These are phyloP conservation scores for Piedraia hortae DNA, from an alignment of 2,329 filamentous ascomycete genomes.

Conservation along the genomic window DNA sequence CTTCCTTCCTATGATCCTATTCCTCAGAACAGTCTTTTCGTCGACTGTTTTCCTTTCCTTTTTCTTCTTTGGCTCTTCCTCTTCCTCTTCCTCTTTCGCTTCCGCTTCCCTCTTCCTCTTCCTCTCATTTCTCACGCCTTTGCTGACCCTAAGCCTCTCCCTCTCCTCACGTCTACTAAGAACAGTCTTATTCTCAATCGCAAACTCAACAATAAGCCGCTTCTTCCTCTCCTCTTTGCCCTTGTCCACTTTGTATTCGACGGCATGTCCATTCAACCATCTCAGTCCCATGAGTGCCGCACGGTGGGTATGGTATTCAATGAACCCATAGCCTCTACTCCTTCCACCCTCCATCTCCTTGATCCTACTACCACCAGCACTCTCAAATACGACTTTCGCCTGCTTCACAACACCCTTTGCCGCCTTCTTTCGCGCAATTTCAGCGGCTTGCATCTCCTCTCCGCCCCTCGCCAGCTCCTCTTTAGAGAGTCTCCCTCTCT, in stretches of 20 bases:
- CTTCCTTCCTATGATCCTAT: slow-evolving; percentile 67
- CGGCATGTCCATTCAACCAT: slow-evolving; percentile 60
- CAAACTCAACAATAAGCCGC: slow-evolving; percentile 81
- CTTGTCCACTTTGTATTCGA: slow-evolving; percentile 23
- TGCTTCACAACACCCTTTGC: slow-evolving; percentile 74
- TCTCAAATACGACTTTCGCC: slow-evolving; percentile 86
- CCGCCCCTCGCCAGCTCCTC: slow-evolving; percentile 65
- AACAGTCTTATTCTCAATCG: slow-evolving; percentile 92
- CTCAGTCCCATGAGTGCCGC: slow-evolving; percentile 84
- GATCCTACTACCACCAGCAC: slow-evolving; percentile 59
- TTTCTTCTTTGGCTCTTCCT: slow-evolving; percentile 9
- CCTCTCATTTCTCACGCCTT: slow-evolving; percentile 9
- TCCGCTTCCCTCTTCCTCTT: slow-evolving; percentile 15
- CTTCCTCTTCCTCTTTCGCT: slow-evolving; percentile 1
- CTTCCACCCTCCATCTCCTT: slow-evolving; percentile 48
- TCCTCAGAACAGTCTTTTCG: slow-evolving; percentile 30
- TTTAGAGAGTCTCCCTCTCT: slow-evolving; percentile 53
- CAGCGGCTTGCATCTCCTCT: slow-evolving; percentile 53
- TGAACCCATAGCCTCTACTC: slow-evolving; percentile 85
- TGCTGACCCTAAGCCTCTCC: too few relatives aligned
- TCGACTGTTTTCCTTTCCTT: slow-evolving; percentile 16
- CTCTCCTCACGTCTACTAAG: slow-evolving; percentile 47
- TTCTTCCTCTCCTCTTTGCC: slow-evolving; percentile 43
- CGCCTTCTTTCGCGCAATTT: slow-evolving; percentile 50
- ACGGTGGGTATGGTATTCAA: slow-evolving; percentile 84